Conservation (phyloP, 2,329 filamentous ascomycete genomes). For the Talaromyces sp. region DNA sequence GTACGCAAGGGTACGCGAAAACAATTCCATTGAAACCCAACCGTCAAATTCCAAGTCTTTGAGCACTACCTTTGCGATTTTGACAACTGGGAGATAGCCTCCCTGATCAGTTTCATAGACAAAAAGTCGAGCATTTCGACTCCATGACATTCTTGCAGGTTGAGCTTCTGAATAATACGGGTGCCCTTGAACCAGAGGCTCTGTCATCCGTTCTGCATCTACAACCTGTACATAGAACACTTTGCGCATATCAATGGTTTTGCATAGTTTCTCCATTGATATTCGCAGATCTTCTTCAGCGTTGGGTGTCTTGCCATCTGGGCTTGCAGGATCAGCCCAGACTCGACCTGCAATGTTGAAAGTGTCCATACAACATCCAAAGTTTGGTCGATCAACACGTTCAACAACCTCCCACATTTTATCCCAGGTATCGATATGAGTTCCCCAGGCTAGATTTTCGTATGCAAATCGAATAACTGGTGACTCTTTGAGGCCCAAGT, state of each 20-base stretch:
- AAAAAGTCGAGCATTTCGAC: slow-evolving; percentile 68
- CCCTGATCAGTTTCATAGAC: slow-evolving; percentile 60
- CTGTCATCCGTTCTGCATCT: slow-evolving; percentile 62
- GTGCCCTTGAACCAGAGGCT: slow-evolving; percentile 58
- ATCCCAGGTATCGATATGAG: slow-evolving; percentile 68
- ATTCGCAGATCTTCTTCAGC: slow-evolving; percentile 55
- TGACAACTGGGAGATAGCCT: slow-evolving; percentile 64
- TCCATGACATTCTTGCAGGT: slow-evolving; percentile 71
- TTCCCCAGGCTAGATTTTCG: slow-evolving; percentile 70
- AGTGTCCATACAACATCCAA: slow-evolving; percentile 72
- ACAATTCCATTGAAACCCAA: slow-evolving; percentile 70
- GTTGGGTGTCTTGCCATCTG: slow-evolving; percentile 20
- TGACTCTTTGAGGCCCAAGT: slow-evolving; percentile 58
- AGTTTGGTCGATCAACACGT: slow-evolving; percentile 65
- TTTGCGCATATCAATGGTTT: slow-evolving; percentile 59
- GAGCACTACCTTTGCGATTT: slow-evolving; percentile 61
- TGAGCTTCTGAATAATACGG: slow-evolving; percentile 58
- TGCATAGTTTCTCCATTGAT: slow-evolving; percentile 56
- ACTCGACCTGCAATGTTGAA: slow-evolving; percentile 72
- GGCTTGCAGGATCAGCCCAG: slow-evolving; percentile 64
- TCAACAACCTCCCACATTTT: slow-evolving; percentile 66
- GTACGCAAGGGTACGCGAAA: slow-evolving; percentile 59
- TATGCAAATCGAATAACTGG: slow-evolving; percentile 68
- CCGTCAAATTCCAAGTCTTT: slow-evolving; percentile 63
- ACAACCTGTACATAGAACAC: slow-evolving; percentile 74